phyloP scores from a whole-genome alignment of 768 basidiomycete species.

The Lactarius evosmus region DNA sequence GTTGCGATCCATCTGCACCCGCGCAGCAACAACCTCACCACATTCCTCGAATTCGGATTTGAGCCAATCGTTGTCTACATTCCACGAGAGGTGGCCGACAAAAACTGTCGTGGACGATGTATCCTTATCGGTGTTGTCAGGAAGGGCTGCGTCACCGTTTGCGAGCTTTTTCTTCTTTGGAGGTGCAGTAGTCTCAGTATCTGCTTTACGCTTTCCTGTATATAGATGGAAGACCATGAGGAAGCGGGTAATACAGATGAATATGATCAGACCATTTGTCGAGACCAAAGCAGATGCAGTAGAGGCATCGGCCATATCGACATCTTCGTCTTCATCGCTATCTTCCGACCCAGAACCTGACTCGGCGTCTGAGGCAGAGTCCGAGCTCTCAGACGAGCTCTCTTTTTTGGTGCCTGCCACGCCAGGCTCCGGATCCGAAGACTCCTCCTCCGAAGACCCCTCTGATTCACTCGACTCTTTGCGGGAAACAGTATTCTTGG shows the following conservation, averaged over 20 bases:
- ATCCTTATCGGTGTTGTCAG: slow-evolving; percentile 42
- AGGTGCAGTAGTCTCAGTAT: slow-evolving; percentile 52
- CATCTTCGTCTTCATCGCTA: slow-evolving; percentile 47
- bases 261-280: slow-evolving; percentile 21
- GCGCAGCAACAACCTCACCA: slow-evolving; percentile 86
- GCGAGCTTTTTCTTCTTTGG: slow-evolving; percentile 82
- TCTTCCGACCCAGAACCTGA: slow-evolving; percentile 29
- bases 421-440: slow-evolving; percentile 35
- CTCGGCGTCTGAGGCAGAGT: slow-evolving; percentile 33
- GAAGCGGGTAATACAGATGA: slow-evolving; percentile 13
- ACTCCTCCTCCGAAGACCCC: slow-evolving; percentile 29
- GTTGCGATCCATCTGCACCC: slow-evolving; percentile 81
- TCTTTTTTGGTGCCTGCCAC: slow-evolving; percentile 32
- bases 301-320: slow-evolving; percentile 52
- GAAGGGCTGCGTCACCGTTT: slow-evolving; percentile 50
- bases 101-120: slow-evolving; percentile 64
- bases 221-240: slow-evolving; percentile 3
- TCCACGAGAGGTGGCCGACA: slow-evolving; percentile 93
- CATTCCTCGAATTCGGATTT: slow-evolving; percentile 84
- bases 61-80: slow-evolving; percentile 94
- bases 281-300: slow-evolving; percentile 34
- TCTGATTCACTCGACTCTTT: slow-evolving; percentile 27
- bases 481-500: slow-evolving; percentile 30
- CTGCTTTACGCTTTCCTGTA: slow-evolving; percentile 79
- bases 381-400: slow-evolving; percentile 30